Conservation (phyloP, 73 alveolate species). For the Urostyla sp. region DNA sequence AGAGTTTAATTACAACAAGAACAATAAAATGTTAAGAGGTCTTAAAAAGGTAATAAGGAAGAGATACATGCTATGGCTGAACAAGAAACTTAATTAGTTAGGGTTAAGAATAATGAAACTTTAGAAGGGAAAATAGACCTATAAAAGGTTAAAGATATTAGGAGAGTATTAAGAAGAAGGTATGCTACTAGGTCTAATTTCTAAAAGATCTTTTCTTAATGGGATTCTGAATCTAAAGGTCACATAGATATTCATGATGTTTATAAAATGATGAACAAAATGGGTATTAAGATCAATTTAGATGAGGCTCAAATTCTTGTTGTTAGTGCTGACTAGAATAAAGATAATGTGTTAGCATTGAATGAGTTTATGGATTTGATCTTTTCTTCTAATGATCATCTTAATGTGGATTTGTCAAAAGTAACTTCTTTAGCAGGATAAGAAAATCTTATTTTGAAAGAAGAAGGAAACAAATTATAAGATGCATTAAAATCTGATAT, state of each 20-base stretch:
- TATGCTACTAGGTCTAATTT: conserved; percentile 90
- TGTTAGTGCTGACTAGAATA: conserved; percentile 90
- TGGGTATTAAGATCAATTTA: conserved; percentile 91
- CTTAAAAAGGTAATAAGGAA: conserved; percentile 45
- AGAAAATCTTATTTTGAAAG: background rate
- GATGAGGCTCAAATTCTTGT: conserved; percentile 94
- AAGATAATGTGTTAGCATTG: conserved; percentile 78
- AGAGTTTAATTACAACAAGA: background rate
- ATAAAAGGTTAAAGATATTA: conserved; percentile 90
- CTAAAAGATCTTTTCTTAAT: conserved; percentile 85
- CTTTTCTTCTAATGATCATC: conserved; percentile 56
- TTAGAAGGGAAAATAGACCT: conserved; percentile 93
- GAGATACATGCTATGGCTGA: conserved; percentile 76
- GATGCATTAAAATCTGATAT: background rate
- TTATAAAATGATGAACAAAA: conserved; percentile 86
- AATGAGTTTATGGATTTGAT: conserved; percentile 93
- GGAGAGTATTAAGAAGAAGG: conserved; percentile 93
- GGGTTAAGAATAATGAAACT: conserved; percentile 80
- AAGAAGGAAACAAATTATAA: background rate
- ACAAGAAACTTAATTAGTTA: conserved; percentile 88
- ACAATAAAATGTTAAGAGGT: background rate
- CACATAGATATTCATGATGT: conserved; percentile 82
- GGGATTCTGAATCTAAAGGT: conserved; percentile 90
- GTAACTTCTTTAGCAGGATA: too few relatives aligned
- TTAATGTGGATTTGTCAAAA: conserved; percentile 33